These are phyloP conservation scores for Arthrinium puccinioides DNA, from an alignment of 2,329 filamentous ascomycete species.

Conservation along the genomic window DNA sequence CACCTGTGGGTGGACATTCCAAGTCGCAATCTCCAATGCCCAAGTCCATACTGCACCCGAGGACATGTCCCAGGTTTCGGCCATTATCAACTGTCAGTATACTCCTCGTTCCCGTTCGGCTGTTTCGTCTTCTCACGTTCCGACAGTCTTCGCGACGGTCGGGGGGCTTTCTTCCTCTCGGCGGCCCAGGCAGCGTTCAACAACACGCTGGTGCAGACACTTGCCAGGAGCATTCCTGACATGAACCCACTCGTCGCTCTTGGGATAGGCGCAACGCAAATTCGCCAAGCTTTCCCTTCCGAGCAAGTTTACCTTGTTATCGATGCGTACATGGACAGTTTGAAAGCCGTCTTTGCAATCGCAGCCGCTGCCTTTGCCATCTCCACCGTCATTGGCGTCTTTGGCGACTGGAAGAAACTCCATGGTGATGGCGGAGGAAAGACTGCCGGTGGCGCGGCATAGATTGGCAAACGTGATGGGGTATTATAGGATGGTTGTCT, in stretches of 20 bases:
- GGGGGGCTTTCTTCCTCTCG: slow-evolving; percentile 34
- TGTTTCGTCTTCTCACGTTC: neutral
- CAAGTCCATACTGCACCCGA: slow-evolving; percentile 20
- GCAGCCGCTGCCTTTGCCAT: slow-evolving; percentile 33
- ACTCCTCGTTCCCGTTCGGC: neutral
- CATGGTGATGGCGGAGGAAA: neutral
- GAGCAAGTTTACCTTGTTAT: slow-evolving; percentile 43
- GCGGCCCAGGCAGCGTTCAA: slow-evolving; percentile 29
- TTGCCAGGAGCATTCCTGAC: slow-evolving; percentile 18
- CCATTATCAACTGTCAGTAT: slow-evolving; percentile 6
- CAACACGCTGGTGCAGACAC: slow-evolving; percentile 17
- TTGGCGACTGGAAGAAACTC: slow-evolving; percentile 19
- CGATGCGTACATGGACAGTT: slow-evolving; percentile 50
- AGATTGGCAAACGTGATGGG: no score
- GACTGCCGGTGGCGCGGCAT: neutral
- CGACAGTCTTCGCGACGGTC: slow-evolving; percentile 27
- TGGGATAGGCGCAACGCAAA: slow-evolving; percentile 37
- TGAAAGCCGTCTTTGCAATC: slow-evolving; percentile 51
- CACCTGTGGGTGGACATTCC: slow-evolving; percentile 16
- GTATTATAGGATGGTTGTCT: no score
- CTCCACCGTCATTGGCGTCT: slow-evolving; percentile 18
- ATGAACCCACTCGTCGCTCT: slow-evolving; percentile 25
- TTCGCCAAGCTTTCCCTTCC: slow-evolving; percentile 39
- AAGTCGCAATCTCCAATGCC: slow-evolving; percentile 30
- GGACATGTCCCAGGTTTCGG: slow-evolving; percentile 24